Base-by-base conservation (phyloP, 2,329 filamentous ascomycete genomes). In the Basipetospora chlamydospora region DNA sequence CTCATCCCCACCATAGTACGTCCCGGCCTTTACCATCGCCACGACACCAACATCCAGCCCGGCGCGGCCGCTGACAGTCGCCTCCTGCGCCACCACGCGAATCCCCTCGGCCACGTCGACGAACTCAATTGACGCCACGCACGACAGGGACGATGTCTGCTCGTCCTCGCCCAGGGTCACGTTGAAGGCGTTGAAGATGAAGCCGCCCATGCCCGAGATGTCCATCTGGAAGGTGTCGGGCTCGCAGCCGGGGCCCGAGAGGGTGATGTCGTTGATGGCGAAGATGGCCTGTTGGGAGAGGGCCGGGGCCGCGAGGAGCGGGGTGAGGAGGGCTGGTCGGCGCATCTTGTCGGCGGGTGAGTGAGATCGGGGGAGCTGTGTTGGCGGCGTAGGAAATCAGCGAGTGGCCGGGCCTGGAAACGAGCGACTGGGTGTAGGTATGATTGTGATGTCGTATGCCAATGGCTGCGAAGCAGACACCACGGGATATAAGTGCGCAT, bases 181-280 rank as follows among this genome's bases (percentile, higher is more conserved):
- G 26, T 30, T 30, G 26, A 37, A 37, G 12, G 18, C 17, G 34
- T 15, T n/a, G 26, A 30, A 37, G 26, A 18, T 28, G 25, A 37
- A 37, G 10, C 22, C 15, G 13, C 34, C 34, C 8, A n/a, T 21
- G 18, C 15, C 17, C 18, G 30, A 21, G 20, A 37, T 29, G 28
- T 30, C 28, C 12, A 37, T 16, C 5, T 21, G 17, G 26, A 21
- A 37, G 26, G 34, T 22, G 12, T 25, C 34, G 12, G 11, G 16
- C 3, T 26, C 26, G 13, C 34, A 37, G 7, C 34, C 34, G n/a
- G 17, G 6, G 12, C 34, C 34, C 10, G n/a, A 21, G 20, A 28
- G 26, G 4, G 13, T 18, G 26, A 37, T 28, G 16, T 28, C 16
- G 7, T 15, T 9, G 28, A 30, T 17, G 7, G 17, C 28, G 16